Evolutionary conservation across 176 grass and related monocot genomes (phyloP), one percentile per base, ranked within the genome.

Genomic region (Triticum urartu): DNA sequence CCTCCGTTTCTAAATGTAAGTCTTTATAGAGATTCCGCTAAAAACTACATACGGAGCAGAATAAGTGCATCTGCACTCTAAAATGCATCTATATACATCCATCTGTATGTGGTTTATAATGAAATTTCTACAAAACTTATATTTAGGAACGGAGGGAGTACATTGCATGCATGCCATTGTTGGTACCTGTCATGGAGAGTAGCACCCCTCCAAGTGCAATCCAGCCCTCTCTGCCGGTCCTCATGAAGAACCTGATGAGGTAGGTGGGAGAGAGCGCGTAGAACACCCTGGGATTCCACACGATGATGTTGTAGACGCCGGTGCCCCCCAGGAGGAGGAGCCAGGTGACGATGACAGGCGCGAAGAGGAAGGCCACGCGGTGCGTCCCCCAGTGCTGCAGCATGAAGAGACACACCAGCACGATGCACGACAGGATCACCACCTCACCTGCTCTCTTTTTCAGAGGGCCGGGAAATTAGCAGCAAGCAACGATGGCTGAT

Each of bases 181-280:
- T 2, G 39, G 15, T 81, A 89, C 91, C 91, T 82, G 92, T 94
- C 72, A 92, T 92, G 69, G 89, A 79, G 86, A 94, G 92, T 21
- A 94, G 87, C 40, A 92, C 78, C 72, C 87, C 92, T 36, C 92
- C 92, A 3, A 94, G 89, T n/a, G 92, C 91, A 59, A 91, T 84
- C 92, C 92, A 94, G 2, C 92, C 89, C 3, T 91, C 87, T 34
- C 30, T 89, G 64, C 87, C 89, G 1, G 92, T 94, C 15, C 59
- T 81, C 61, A 61, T 72, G 81, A 92, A 94, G 82, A 94, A 94
- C 50, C 88, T 90, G 77, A 94, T 26, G 3, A 94, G 65, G 73
- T 94, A 90, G 14, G 71, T 36, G 1, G 93, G 93, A 4, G 93
- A 94, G 5, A 94, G 60, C 30, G 93, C 93, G 69, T 60, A 74